Conservation (phyloP, 2,329 filamentous ascomycete genomes). For the Celoporthe dispersa region DNA sequence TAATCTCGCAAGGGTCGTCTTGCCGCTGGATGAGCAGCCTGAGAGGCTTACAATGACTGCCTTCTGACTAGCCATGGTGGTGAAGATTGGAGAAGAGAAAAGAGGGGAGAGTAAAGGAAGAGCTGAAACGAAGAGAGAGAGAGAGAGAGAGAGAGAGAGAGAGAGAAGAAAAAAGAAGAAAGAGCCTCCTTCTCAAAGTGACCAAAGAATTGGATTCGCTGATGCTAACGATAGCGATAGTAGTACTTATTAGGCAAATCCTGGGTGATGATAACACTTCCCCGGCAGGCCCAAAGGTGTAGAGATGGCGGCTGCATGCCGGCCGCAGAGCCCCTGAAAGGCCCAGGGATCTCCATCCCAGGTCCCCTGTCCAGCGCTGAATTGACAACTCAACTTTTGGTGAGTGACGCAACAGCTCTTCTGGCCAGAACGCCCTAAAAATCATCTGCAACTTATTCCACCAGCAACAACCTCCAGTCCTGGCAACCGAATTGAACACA, state of each 20-base stretch:
- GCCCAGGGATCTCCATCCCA: conserved; percentile 1
- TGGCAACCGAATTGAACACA: not conserved
- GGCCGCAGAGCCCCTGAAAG: conserved; percentile 1
- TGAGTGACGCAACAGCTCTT: conserved; percentile 26
- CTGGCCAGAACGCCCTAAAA: not conserved
- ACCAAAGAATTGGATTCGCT: not conserved
- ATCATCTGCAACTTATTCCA: not conserved
- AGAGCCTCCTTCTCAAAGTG: not conserved
- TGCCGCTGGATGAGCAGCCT: conserved; percentile 90
- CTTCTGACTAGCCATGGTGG: conserved; percentile 44
- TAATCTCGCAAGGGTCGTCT: conserved; percentile 88
- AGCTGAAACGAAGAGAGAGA: too few species aligned
- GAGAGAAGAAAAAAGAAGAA: not conserved
- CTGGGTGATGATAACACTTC: not conserved
- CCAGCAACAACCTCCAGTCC: not conserved
- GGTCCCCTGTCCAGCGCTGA: conserved; percentile 17
- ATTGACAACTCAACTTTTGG: not conserved
- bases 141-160: not conserved
- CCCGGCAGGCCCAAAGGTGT: conserved; percentile 10
- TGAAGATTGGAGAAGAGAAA: too few species aligned
- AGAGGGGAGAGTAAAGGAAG: not conserved
- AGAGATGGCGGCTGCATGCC: not conserved
- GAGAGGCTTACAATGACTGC: conserved; percentile 79
- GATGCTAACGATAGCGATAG: not conserved
- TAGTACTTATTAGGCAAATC: too few species aligned